phyloP scores from a whole-genome alignment of 1,139 yeast species.

The Taphrina confusa region DNA sequence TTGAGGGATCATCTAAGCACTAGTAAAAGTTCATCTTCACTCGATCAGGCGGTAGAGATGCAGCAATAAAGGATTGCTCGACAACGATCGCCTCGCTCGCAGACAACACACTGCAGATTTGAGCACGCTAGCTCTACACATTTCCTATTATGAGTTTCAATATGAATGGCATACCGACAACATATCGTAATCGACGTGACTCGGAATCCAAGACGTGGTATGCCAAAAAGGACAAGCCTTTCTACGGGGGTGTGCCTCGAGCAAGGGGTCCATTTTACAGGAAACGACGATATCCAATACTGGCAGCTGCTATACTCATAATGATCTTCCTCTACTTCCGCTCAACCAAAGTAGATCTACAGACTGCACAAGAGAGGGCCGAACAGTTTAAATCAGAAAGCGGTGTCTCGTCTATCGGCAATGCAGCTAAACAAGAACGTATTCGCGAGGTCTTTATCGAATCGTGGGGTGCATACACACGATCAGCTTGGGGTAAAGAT shows the following conservation, averaged over 20 bases:
- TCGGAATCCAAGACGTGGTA: slow-evolving; percentile 24
- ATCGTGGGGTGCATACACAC: slow-evolving; percentile 77
- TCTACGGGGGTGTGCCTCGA: slow-evolving; percentile 31
- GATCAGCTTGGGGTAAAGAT: slow-evolving; percentile 82
- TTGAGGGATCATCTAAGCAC: too few species aligned
- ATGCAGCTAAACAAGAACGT: slow-evolving; percentile 10
- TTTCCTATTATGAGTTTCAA: slow-evolving; percentile 31
- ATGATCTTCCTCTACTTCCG: slow-evolving; percentile 10
- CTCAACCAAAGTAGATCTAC: neutral
- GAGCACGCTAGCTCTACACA: too few species aligned
- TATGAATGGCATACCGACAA: slow-evolving; percentile 27
- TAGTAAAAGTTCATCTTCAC: too few species aligned
- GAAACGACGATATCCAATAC: slow-evolving; percentile 13
- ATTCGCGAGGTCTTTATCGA: slow-evolving; percentile 53
- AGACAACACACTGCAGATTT: too few species aligned
- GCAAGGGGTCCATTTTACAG: slow-evolving; percentile 13
- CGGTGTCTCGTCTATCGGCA: neutral
- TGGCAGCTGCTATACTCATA: slow-evolving; percentile 1
- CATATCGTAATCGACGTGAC: slow-evolving; percentile 26
- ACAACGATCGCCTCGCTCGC: too few species aligned
- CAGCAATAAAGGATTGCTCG: too few species aligned
- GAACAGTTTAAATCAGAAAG: neutral
- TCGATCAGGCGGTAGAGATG: too few species aligned
- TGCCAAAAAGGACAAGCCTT: slow-evolving; percentile 26
- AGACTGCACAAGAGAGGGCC: neutral